Conservation (phyloP, 2,329 filamentous ascomycete species). For the Seiridium cupressi region DNA sequence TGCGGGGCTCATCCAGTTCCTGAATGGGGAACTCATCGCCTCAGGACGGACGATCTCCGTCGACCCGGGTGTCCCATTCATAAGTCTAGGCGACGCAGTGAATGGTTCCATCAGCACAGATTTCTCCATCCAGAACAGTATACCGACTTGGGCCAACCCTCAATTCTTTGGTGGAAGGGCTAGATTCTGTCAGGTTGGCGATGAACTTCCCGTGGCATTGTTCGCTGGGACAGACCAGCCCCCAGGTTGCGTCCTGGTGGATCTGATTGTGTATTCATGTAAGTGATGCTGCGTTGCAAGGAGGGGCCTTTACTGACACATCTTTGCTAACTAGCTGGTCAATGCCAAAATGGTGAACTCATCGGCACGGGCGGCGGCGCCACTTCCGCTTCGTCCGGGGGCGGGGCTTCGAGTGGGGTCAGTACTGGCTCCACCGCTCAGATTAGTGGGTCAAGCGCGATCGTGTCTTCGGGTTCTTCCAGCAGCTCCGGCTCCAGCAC, state of each 20-base stretch:
- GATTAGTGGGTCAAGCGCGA: background rate
- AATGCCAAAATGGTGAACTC: background rate
- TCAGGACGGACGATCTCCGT: background rate
- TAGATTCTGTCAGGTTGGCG: background rate
- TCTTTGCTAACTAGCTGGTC: background rate
- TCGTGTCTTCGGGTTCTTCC: background rate
- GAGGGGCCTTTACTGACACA: background rate
- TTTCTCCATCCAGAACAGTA: background rate
- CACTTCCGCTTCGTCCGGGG: background rate
- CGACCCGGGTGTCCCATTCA: background rate
- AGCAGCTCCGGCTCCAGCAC: background rate
- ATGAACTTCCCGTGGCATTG: background rate
- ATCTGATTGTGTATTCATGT: background rate
- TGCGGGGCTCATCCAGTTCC: background rate
- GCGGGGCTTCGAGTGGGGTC: background rate
- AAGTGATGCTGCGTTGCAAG: background rate
- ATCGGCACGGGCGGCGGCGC: background rate
- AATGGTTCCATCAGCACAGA: background rate
- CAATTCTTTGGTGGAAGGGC: background rate
- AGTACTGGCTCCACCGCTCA: background rate
- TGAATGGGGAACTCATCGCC: background rate
- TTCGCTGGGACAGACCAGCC: background rate
- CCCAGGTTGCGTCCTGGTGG: background rate
- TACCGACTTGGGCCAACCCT: background rate
- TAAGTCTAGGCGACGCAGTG: background rate